Evolutionary conservation across 2,329 filamentous ascomycete genomes (phyloP).

Genomic region (Diplodia seriata): DNA sequence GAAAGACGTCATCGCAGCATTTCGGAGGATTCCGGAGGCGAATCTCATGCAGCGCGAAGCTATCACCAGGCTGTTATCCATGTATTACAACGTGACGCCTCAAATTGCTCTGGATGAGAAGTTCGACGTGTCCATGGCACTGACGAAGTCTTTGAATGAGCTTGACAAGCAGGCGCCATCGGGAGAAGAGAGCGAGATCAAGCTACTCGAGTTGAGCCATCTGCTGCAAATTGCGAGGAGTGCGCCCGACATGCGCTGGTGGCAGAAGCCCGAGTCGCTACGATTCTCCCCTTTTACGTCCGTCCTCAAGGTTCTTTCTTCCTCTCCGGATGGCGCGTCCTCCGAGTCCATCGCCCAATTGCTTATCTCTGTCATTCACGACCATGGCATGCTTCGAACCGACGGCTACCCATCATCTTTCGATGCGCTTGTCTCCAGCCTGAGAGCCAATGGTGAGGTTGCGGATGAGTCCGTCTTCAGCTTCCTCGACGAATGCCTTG

Average conservation of each 20-base stretch:
- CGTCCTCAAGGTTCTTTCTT: constrained; percentile 66
- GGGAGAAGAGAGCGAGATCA: constrained; percentile 61
- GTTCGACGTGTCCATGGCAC: constrained; percentile 82
- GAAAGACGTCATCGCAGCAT: constrained; percentile 78
- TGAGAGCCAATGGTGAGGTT: constrained; percentile 50
- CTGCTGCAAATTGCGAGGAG: constrained; percentile 79
- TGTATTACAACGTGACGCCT: constrained; percentile 87
- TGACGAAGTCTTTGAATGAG: constrained; percentile 71
- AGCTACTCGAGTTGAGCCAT: constrained; percentile 78
- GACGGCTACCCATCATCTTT: constrained; percentile 49
- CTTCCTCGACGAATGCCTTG: constrained; percentile 84
- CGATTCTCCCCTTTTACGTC: constrained; percentile 73
- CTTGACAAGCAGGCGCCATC: constrained; percentile 55
- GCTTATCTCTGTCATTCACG: constrained; percentile 66
- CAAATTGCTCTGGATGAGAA: constrained; percentile 80
- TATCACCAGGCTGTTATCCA: constrained; percentile 75
- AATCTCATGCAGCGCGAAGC: constrained; percentile 80
- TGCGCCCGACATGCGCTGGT: constrained; percentile 90
- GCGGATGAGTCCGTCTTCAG: constrained; percentile 60
- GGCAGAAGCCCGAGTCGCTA: constrained; percentile 73
- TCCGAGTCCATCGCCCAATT: constrained; percentile 62
- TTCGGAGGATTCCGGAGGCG: constrained; percentile 68
- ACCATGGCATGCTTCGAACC: constrained; percentile 70
- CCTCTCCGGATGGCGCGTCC: constrained; percentile 57
- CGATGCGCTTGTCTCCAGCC: constrained; percentile 57